Percentiles rank a stretch among this genome's conserved stretches.
phyloP scores from a whole-genome alignment of 768 basidiomycete genomes.

The Mycena floridula region DNA sequence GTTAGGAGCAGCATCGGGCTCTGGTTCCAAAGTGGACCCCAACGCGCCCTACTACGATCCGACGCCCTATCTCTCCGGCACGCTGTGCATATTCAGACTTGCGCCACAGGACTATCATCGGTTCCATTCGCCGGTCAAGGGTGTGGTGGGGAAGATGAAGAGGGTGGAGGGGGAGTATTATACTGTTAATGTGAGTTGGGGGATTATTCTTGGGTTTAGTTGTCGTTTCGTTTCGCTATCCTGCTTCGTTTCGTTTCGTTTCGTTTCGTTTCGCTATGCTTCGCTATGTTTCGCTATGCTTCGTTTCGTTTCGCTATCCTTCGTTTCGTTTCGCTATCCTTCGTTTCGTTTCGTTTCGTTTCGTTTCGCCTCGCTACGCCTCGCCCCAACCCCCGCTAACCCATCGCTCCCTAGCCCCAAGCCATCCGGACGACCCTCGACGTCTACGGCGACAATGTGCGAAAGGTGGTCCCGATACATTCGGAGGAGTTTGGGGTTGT shows the following conservation, averaged over 20 bases:
- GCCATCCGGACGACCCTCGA: constrained; percentile 87
- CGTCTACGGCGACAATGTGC: constrained; percentile 90
- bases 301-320: no score
- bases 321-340: no score
- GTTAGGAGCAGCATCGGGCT: no score
- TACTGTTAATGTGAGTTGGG: constrained; percentile 73
- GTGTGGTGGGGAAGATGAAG: constrained; percentile 75
- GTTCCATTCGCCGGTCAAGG: constrained; percentile 86
- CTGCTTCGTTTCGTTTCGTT: no score
- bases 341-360: no score
- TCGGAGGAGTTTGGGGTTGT: constrained; percentile 86
- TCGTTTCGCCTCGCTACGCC: no score
- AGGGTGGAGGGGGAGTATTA: constrained; percentile 91
- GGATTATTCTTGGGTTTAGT: neutral
- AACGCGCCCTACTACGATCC: no score
- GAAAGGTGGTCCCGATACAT: constrained; percentile 91
- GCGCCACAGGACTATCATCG: constrained; percentile 97
- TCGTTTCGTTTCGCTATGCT: no score
- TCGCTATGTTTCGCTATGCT: no score
- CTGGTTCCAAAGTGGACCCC: no score
- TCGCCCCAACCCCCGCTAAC: no score
- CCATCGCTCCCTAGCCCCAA: constrained; percentile 58
- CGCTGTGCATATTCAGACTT: constrained; percentile 83
- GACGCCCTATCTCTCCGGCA: constrained; percentile 74
- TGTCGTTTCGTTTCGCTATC: no score